Conservation (phyloP, 306 rosid species). For the Trichosanthes cucumerina region DNA sequence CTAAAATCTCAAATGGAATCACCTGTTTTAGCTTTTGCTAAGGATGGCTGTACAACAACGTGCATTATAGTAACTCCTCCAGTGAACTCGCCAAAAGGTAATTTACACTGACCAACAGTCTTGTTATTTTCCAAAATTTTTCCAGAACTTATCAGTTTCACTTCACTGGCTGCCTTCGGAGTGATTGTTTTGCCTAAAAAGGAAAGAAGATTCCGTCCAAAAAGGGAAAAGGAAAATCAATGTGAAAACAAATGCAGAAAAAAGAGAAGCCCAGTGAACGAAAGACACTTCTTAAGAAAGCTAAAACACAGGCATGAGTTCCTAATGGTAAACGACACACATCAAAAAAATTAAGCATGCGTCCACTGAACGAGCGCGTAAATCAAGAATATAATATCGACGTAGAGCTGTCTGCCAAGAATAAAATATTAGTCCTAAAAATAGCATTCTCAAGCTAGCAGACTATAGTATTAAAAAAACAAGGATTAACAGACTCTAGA, state of each 20-base stretch:
- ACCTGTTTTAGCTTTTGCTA: constrained; percentile 70
- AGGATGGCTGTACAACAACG: constrained; percentile 71
- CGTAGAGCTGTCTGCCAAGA: not conserved
- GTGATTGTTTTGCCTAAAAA: constrained; percentile 55
- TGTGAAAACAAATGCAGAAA: not conserved
- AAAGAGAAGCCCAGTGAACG: not conserved
- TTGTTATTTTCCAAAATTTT: constrained; percentile 95
- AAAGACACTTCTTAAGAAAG: not conserved
- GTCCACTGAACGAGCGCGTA: not conserved
- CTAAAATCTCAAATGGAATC: constrained; percentile 17
- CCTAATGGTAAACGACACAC: not conserved
- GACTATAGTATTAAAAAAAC: not conserved
- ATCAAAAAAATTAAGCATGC: not conserved
- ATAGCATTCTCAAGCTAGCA: not conserved
- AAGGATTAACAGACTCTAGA: not conserved
- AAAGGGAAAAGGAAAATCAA: constrained; percentile 6
- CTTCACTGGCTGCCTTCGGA: constrained; percentile 95
- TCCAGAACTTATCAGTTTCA: constrained; percentile 85
- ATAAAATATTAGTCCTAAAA: constrained; percentile 1
- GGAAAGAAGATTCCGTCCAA: not conserved
- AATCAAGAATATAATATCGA: constrained; percentile 4
- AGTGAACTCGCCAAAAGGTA: constrained; percentile 59
- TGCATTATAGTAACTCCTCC: constrained; percentile 65
- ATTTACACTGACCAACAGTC: constrained; percentile 88
- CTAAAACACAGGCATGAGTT: not conserved